Percentiles rank a stretch among this genome's conserved stretches.
Evolutionary conservation across 257 asterid species (phyloP).

Genomic region (Osmanthus fragrans): DNA sequence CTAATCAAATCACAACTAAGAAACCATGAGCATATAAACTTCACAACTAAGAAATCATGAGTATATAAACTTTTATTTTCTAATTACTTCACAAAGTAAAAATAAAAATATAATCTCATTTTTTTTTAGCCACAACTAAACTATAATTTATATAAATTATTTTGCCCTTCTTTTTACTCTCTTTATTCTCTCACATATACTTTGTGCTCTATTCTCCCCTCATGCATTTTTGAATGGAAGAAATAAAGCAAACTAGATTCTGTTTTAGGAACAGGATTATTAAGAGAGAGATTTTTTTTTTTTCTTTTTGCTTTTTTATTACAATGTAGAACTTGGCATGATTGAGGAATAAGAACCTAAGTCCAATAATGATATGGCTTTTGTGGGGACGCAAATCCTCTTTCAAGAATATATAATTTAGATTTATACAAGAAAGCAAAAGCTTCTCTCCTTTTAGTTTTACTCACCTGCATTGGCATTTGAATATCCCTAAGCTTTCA

Average conservation of each 20-base stretch:
- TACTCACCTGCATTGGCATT: conserved; percentile 34
- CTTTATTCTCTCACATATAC: conserved; percentile 23
- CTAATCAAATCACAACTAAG: neutral
- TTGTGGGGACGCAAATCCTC: conserved; percentile 24
- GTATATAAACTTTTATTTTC: neutral
- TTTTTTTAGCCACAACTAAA: neutral
- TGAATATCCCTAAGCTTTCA: conserved; percentile 35
- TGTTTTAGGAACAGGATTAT: conserved; percentile 9
- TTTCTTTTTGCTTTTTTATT: neutral
- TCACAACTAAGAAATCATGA: neutral
- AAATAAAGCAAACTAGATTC: conserved; percentile 18
- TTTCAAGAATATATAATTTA: conserved; percentile 31
- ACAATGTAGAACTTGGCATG: conserved; percentile 29
- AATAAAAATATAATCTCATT: neutral
- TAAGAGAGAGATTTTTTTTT: neutral
- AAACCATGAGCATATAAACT: neutral
- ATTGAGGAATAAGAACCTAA: conserved; percentile 49
- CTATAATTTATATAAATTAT: neutral
- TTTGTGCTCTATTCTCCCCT: conserved; percentile 23
- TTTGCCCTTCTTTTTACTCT: neutral
- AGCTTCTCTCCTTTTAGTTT: conserved; percentile 34
- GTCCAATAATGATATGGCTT: conserved; percentile 31
- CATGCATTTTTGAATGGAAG: conserved; percentile 17
- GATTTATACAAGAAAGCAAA: conserved; percentile 33
- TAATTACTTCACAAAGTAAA: neutral